These are phyloP conservation scores for Schoenoplectus tabernaemontani DNA, from an alignment of 202 grass and related monocot genomes.

Conservation along the genomic window DNA sequence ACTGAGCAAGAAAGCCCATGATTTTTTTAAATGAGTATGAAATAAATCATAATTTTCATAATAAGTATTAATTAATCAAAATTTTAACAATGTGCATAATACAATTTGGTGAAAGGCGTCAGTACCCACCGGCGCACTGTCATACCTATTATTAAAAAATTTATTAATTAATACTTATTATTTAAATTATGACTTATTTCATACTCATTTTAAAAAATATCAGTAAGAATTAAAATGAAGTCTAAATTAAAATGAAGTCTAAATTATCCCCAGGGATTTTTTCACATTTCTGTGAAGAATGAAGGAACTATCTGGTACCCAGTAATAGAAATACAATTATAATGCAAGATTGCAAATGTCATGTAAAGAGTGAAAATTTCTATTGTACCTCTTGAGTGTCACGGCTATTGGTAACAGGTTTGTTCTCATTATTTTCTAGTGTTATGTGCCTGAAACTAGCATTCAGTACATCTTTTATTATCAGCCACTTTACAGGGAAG, in stretches of 20 bases:
- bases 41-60: too few species aligned
- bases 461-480: slow-evolving; percentile 69
- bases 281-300: not conserved
- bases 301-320: not conserved
- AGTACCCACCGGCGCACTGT: too few species aligned
- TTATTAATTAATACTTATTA: too few species aligned
- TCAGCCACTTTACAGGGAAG: slow-evolving; percentile 64
- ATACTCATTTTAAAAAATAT: too few species aligned
- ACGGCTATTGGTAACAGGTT: slow-evolving; percentile 74
- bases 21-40: too few species aligned
- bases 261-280: not conserved
- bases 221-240: not conserved
- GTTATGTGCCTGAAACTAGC: slow-evolving; percentile 54
- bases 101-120: too few species aligned
- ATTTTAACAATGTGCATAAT: too few species aligned
- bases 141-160: too few species aligned
- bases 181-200: too few species aligned
- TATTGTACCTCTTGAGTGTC: slow-evolving; percentile 67
- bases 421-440: slow-evolving; percentile 75
- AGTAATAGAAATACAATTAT: not conserved
- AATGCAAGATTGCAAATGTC: not conserved
- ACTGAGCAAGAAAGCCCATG: too few species aligned
- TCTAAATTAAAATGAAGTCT: too few species aligned
- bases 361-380: not conserved
- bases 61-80: too few species aligned